Percentiles rank a stretch among this genome's conserved stretches.
phyloP scores from a whole-genome alignment of 2,329 filamentous ascomycete genomes.

The Penicillium sp. region DNA sequence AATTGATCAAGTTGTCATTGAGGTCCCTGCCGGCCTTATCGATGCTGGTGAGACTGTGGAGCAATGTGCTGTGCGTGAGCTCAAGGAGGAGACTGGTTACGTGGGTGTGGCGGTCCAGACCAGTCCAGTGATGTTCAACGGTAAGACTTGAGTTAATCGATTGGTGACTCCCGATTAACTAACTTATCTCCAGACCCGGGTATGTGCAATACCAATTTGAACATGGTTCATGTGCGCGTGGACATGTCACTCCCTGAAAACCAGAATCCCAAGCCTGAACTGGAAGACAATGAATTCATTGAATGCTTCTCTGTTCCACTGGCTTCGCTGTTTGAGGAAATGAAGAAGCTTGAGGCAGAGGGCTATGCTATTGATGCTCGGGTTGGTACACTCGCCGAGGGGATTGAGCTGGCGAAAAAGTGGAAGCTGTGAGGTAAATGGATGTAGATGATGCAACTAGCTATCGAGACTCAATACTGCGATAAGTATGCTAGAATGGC shows the following conservation, averaged over 20 bases:
- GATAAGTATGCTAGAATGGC: not conserved
- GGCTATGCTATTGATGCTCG: slow-evolving; percentile 76
- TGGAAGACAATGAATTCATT: slow-evolving; percentile 79
- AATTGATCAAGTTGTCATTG: slow-evolving; percentile 54
- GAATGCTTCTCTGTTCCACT: slow-evolving; percentile 69
- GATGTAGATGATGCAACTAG: not conserved
- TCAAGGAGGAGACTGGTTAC: slow-evolving; percentile 60
- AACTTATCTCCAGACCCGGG: slow-evolving; percentile 38
- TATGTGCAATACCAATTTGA: slow-evolving; percentile 48
- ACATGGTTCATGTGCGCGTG: slow-evolving; percentile 64
- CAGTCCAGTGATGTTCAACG: slow-evolving; percentile 44
- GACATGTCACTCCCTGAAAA: slow-evolving; percentile 66
- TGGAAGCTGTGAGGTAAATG: slow-evolving; percentile 7
- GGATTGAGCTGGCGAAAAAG: slow-evolving; percentile 65
- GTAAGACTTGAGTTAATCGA: slow-evolving; percentile 20
- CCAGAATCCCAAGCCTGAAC: slow-evolving; percentile 60
- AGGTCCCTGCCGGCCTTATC: slow-evolving; percentile 57
- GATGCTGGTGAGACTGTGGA: slow-evolving; percentile 54
- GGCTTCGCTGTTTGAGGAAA: slow-evolving; percentile 59
- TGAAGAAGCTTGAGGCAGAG: slow-evolving; percentile 60
- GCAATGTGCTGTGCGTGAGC: slow-evolving; percentile 53
- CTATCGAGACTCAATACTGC: not conserved
- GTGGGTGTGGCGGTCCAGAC: slow-evolving; percentile 46
- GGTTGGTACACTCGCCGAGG: slow-evolving; percentile 71
- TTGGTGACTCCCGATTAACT: not conserved